Evolutionary conservation across 371 early-diverging fungal genomes (phyloP), one percentile per base, ranked within the genome.

Genomic region (Mortierella sp.): DNA sequence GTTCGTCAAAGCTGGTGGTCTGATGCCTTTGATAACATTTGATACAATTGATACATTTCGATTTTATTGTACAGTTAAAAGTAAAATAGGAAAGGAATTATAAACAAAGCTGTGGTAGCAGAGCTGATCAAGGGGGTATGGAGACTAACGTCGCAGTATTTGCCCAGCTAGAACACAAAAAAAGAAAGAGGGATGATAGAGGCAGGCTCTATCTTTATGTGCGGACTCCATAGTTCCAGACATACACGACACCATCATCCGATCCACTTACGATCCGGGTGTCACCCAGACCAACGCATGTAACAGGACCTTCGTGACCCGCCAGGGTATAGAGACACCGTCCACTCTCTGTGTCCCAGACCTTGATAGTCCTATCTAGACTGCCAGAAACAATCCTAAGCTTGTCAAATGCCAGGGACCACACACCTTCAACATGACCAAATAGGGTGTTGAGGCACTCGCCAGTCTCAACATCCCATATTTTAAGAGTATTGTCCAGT

Each of bases 341-440:
- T 11, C 97, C 98, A 40, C 91, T 93, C 61, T 95, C 95, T 14
- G 94, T 85, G 79, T 98, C 98, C 99, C 99, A 99, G 43, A 99
- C 88, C 66, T 95, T 94, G n/a, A 99, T 89, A 0, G 92, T 90
- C 18, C 92, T 90, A 72, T 99, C 99, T 71, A 96, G 92, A 16
- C 95, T 93, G 0, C 97, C 98, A 64, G 96, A 94, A 2, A 97
- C 94, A 37, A 98, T 93, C 10, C 97, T 90, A 64, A 98, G 88
- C 52, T 94, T 92, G 83, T 98, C 97, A 77, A 94, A 94, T 5
- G 96, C 95, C 32, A 94, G 67, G 0, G 94, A 90, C 91, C 97
- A 95, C 1, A 99, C 95, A 32, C 97, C 97, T 70, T 96, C 95
- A 3, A 93, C 91, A 78, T 98, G 97, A 0, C 97, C 97, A 87